phyloP scores from a whole-genome alignment of 257 asterid genomes.

The Eustoma russellianum region DNA sequence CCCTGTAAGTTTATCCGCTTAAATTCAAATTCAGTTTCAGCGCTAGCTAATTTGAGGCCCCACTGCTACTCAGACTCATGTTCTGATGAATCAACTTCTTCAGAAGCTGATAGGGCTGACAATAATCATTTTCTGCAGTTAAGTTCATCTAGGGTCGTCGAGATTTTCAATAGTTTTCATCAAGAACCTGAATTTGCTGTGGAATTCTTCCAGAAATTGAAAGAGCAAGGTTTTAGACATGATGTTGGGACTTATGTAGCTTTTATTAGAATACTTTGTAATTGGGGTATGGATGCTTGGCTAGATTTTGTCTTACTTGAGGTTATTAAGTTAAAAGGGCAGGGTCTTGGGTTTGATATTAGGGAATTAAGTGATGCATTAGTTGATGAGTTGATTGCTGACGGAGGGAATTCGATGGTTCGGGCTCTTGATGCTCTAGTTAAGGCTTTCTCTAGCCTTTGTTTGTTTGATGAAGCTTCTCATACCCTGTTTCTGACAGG shows the following conservation, averaged over 20 bases:
- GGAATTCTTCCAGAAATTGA: slow-evolving; percentile 34
- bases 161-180: slow-evolving; percentile 43
- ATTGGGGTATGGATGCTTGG: slow-evolving; percentile 38
- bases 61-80: slow-evolving; percentile 36
- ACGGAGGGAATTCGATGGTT: slow-evolving; percentile 30
- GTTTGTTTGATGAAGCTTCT: slow-evolving; percentile 70
- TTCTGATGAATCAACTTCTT: slow-evolving; percentile 30
- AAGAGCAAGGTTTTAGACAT: slow-evolving; percentile 42
- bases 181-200: slow-evolving; percentile 43
- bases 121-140: slow-evolving; percentile 15
- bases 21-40: slow-evolving; percentile 38
- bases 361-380: slow-evolving; percentile 55
- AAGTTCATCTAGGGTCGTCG: slow-evolving; percentile 34
- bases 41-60: slow-evolving; percentile 51
- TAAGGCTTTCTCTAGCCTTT: slow-evolving; percentile 43
- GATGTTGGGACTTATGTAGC: slow-evolving; percentile 45
- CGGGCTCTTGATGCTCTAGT: slow-evolving; percentile 47
- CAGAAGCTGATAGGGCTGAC: neutral
- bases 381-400: slow-evolving; percentile 38
- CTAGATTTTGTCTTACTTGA: slow-evolving; percentile 46
- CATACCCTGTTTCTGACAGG: slow-evolving; percentile 30
- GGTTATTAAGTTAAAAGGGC: slow-evolving; percentile 30
- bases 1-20: slow-evolving; percentile 28
- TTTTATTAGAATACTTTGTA: slow-evolving; percentile 50
- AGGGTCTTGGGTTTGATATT: slow-evolving; percentile 33